A percentile compares a stretch with the other conserved stretches of the same genome.
phyloP scores from a whole-genome alignment of 495 filamentous ascomycete genomes.

The Aspergillus ellipticus region DNA sequence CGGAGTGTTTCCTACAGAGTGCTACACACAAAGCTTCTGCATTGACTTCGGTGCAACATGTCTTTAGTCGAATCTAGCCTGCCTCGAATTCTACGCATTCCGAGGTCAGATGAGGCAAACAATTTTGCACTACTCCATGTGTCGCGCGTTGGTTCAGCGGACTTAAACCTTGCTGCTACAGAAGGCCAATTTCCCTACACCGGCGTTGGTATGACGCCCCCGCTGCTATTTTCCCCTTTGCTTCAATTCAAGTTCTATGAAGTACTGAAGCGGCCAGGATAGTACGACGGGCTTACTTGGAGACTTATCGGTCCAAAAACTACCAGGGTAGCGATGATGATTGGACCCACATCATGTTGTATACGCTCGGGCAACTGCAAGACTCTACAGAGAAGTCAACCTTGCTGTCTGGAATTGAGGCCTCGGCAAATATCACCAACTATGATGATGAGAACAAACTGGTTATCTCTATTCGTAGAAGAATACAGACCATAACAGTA shows the following conservation, averaged over 20 bases:
- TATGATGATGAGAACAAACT: constrained; percentile 33
- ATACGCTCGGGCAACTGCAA: constrained; percentile 26
- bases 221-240: background rate
- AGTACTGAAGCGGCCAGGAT: background rate
- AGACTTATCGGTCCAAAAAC: constrained; percentile 47
- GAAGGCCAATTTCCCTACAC: constrained; percentile 62
- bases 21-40: no score
- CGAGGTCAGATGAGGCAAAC: constrained; percentile 49
- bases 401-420: constrained; percentile 28
- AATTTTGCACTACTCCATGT: constrained; percentile 59
- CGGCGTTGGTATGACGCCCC: constrained; percentile 43
- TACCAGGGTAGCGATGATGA: constrained; percentile 52
- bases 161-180: constrained; percentile 64
- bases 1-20: no score
- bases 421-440: constrained; percentile 31
- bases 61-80: constrained; percentile 2
- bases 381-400: constrained; percentile 10
- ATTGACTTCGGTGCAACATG: constrained; percentile 9
- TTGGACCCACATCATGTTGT: constrained; percentile 50
- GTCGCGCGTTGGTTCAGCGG: constrained; percentile 41
- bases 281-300: constrained; percentile 48
- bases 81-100: constrained; percentile 50
- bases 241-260: background rate
- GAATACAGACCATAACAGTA: constrained; percentile 55
- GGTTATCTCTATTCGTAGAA: constrained; percentile 52